A percentile compares a stretch with the other conserved stretches of the same genome.
Evolutionary conservation across 2,329 filamentous ascomycete species (phyloP).

Genomic region (Stylonectria norvegica): DNA sequence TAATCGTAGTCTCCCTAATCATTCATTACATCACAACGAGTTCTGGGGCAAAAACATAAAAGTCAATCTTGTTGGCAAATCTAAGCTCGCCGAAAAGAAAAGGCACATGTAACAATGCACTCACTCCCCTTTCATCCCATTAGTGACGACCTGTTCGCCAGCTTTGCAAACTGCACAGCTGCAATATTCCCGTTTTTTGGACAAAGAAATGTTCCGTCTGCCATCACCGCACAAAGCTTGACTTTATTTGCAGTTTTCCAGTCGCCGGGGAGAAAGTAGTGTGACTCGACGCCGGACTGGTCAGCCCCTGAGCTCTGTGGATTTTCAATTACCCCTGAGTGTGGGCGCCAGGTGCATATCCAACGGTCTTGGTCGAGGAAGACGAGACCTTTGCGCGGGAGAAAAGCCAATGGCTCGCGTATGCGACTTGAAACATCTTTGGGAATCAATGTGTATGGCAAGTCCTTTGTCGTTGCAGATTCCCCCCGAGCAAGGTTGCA

Average conservation of each 20-base stretch:
- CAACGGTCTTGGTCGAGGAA: not conserved
- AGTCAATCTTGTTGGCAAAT: no score
- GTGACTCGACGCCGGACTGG: not conserved
- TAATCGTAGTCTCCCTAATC: no score
- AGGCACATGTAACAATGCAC: no score
- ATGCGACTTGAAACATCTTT: not conserved
- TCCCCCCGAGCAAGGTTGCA: not conserved
- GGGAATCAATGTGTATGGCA: not conserved
- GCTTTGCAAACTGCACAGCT: no score
- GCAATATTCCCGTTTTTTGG: not conserved
- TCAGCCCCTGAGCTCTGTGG: not conserved
- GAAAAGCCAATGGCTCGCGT: not conserved
- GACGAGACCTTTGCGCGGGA: not conserved
- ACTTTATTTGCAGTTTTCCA: not conserved
- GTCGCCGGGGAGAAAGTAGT: not conserved
- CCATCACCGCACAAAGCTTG: not conserved
- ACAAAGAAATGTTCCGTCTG: not conserved
- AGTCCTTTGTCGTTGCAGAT: not conserved
- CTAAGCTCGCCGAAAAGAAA: no score
- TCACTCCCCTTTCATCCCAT: no score
- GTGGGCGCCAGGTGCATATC: not conserved
- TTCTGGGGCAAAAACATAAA: no score
- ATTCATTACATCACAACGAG: no score
- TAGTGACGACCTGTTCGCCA: no score
- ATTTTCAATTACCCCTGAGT: not conserved